These are phyloP conservation scores for Magnolia officinalis DNA, from an alignment of 164 flowering plant genomes.

Conservation along the genomic window DNA sequence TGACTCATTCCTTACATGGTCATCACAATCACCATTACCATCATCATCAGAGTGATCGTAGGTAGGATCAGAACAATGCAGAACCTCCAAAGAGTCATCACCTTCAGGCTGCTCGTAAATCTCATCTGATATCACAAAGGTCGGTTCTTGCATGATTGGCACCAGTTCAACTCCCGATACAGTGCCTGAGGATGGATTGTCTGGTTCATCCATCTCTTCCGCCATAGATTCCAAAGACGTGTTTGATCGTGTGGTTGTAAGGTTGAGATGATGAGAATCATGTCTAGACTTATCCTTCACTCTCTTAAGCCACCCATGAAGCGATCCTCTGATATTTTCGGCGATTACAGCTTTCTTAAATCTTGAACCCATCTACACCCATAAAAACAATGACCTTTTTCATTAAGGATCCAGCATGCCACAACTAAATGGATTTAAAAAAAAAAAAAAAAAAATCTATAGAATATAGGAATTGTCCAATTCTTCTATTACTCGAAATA, in stretches of 20 bases:
- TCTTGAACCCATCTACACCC: conserved; percentile 74
- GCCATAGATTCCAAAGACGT: conserved; percentile 26
- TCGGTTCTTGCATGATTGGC: neutral
- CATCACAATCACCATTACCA: neutral
- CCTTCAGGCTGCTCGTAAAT: conserved; percentile 7
- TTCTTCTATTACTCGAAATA: neutral
- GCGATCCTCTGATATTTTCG: conserved; percentile 55
- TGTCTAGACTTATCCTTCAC: conserved; percentile 35
- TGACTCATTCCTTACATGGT: neutral
- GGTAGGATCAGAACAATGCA: conserved; percentile 10
- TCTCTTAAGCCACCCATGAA: conserved; percentile 61
- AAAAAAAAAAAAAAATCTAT: neutral
- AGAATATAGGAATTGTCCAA: neutral
- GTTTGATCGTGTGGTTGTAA: conserved; percentile 25
- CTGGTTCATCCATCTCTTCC: conserved; percentile 14
- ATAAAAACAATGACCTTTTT: neutral
- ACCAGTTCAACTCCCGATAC: conserved; percentile 19
- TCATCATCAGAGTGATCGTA: conserved; percentile 4
- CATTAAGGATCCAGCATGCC: neutral
- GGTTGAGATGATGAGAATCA: conserved; percentile 8
- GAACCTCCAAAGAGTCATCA: conserved; percentile 1
- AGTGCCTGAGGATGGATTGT: neutral
- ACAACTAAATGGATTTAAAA: neutral
- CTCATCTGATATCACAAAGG: neutral
- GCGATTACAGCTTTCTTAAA: conserved; percentile 64